Conservation (phyloP, 2,329 filamentous ascomycete species). For the Hypoxylon sp. region DNA sequence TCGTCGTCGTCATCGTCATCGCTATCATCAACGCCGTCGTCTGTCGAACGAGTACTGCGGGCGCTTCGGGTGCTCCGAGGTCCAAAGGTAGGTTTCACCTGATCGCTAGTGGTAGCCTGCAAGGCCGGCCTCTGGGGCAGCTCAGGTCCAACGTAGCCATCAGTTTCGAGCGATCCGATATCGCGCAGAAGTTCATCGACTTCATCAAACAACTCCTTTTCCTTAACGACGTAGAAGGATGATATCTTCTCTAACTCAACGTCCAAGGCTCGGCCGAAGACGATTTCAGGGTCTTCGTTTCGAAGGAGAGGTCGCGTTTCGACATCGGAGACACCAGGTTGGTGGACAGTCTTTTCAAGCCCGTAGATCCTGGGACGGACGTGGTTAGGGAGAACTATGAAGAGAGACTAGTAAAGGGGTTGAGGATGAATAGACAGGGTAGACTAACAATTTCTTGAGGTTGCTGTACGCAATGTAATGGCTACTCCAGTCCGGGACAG, state of each 20-base stretch:
- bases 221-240: conserved; percentile 91
- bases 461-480: conserved; percentile 99
- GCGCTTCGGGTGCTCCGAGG: conserved; percentile 56
- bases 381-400: conserved; percentile 16
- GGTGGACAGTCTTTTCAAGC: conserved; percentile 87
- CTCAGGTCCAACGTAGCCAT: conserved; percentile 63
- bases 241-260: conserved; percentile 94
- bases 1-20: conserved; percentile 60
- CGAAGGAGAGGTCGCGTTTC: conserved; percentile 88
- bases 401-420: background rate
- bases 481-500: conserved; percentile 99
- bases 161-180: conserved; percentile 76
- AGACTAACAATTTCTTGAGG: conserved; percentile 92
- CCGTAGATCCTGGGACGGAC: conserved; percentile 84
- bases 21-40: conserved; percentile 73
- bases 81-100: conserved; percentile 59
- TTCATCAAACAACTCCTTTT: conserved; percentile 87
- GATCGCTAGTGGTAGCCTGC: conserved; percentile 51
- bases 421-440: background rate
- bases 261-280: conserved; percentile 87
- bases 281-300: conserved; percentile 80
- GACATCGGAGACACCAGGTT: conserved; percentile 75
- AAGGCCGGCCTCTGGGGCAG: conserved; percentile 49
- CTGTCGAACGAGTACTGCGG: conserved; percentile 65
- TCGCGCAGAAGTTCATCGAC: conserved; percentile 83